phyloP scores from a whole-genome alignment of 805 yeast genomes.

The Saccharomycopsis sp. region DNA sequence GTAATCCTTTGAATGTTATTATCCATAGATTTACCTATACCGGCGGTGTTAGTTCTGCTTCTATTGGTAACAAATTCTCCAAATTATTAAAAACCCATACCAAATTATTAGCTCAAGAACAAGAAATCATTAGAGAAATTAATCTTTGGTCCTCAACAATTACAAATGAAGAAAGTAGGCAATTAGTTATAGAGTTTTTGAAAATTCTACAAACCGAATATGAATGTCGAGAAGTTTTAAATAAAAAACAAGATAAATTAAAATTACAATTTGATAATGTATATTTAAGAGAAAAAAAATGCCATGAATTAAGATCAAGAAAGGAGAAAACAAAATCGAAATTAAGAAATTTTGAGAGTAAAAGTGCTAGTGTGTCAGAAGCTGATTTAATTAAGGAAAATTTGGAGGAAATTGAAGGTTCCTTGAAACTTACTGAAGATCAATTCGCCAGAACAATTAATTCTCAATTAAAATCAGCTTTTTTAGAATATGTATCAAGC shows the following conservation, averaged over 20 bases:
- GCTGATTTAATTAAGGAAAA: conserved; percentile 32
- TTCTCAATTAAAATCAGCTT: conserved; percentile 33
- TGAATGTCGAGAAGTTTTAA: conserved; percentile 26
- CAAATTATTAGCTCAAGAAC: conserved; percentile 27
- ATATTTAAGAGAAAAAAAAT: conserved; percentile 39
- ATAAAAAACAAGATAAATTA: conserved; percentile 34
- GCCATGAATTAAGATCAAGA: conserved; percentile 28
- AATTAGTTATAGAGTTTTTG: conserved; percentile 31
- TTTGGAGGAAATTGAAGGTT: conserved; percentile 40
- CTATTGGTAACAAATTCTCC: conserved; percentile 26
- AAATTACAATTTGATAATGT: conserved; percentile 35
- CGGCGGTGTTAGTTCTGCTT: conserved; percentile 21
- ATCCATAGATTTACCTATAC: conserved; percentile 20
- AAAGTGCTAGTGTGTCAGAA: conserved; percentile 24
- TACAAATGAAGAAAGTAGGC: conserved; percentile 30
- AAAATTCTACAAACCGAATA: conserved; percentile 30
- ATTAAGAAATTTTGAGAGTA: conserved; percentile 19
- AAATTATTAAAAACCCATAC: conserved; percentile 32
- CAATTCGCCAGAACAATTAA: conserved; percentile 40
- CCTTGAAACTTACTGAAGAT: conserved; percentile 41
- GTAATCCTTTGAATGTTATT: conserved; percentile 21
- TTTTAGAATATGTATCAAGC: conserved; percentile 32
- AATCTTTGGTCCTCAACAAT: conserved; percentile 32
- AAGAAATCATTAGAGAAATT: conserved; percentile 31
- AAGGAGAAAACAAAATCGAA: conserved; percentile 30